Conservation (phyloP, 768 basidiomycete species). For the Leccinum barrowsii region DNA sequence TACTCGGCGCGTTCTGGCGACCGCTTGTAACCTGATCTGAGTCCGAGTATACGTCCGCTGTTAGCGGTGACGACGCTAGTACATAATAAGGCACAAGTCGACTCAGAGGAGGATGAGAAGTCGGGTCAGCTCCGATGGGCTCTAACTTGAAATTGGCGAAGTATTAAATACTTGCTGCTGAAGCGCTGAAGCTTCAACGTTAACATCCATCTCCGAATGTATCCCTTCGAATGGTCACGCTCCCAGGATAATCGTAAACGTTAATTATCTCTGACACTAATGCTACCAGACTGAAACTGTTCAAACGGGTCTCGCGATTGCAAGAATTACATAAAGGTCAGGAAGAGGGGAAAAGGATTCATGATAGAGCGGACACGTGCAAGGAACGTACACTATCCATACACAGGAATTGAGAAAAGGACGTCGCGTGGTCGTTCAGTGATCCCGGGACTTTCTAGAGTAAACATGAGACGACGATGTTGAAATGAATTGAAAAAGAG, state of each 20-base stretch:
- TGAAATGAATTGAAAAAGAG: background rate
- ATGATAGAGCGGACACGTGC: constrained; percentile 2
- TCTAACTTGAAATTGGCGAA: too few relatives aligned
- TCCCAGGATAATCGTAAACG: background rate
- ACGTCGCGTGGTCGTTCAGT: constrained; percentile 43
- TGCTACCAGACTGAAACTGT: background rate
- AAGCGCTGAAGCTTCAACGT: too few relatives aligned
- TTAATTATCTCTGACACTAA: background rate
- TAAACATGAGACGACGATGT: constrained; percentile 2
- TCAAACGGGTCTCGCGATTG: constrained; percentile 7
- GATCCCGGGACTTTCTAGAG: constrained; percentile 82
- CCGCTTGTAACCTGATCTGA: too few relatives aligned
- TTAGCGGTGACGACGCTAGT: too few relatives aligned
- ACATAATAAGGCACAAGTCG: too few relatives aligned
- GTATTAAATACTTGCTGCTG: too few relatives aligned
- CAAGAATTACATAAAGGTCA: constrained; percentile 8
- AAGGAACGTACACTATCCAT: constrained; percentile 4
- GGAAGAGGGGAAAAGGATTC: constrained; percentile 9
- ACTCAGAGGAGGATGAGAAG: too few relatives aligned
- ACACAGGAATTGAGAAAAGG: constrained; percentile 5
- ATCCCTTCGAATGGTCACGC: too few relatives aligned
- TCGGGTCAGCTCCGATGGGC: too few relatives aligned
- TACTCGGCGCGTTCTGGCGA: too few relatives aligned
- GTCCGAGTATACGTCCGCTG: too few relatives aligned
- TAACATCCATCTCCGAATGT: too few relatives aligned